Evolutionary conservation across 75 land plant species (phyloP), one percentile per base, ranked within the genome.

Genomic region (Larix kaempferi): DNA sequence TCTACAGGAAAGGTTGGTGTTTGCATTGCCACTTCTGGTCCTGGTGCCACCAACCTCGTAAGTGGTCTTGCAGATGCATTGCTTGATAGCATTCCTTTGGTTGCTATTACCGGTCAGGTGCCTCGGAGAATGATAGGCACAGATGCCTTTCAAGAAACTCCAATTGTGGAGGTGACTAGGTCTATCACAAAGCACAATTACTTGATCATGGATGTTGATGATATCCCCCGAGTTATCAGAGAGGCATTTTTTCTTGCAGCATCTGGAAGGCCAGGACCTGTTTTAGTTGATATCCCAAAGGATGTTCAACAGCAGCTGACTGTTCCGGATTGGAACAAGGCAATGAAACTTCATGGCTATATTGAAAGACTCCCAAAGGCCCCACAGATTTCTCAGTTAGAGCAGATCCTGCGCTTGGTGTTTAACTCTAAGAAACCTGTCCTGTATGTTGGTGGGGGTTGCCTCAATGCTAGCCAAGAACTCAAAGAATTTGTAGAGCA

Each of bases 71-170:
- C 99, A 12, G 95, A 96, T 73, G 99, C 99, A 1, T 16, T 92
- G 56, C 86, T 96, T 12, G 99, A 96, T 58, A 92, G 95, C 35
- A 79, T 90, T 37, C 98, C 99, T 5, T 25, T 96, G 25, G 98
- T 96, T 21, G 98, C 99, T 66, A 96, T 96, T 75, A 96, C 99
- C 16, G 98, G 99, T 12, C 99, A 96, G 81, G 99, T 96, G 14
- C 99, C 99, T 5, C 82, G 98, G 16, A 75, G 92, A 29, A 94
- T 96, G 92, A 96, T 96, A 27, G 99, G 99, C 16, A 92, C 98
- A 3, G 98, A 94, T 77, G 98, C 98, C 0, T 94, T 96, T 73
- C 99, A 96, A 65, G 99, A 96, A 71, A 94, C 95, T 5, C 99
- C 99, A 11, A 96, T 94, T 54, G 99, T 96, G 37, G 99, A 96